phyloP scores from a whole-genome alignment of 371 early-diverging fungal genomes.

The Dichotomocladium elegans region DNA sequence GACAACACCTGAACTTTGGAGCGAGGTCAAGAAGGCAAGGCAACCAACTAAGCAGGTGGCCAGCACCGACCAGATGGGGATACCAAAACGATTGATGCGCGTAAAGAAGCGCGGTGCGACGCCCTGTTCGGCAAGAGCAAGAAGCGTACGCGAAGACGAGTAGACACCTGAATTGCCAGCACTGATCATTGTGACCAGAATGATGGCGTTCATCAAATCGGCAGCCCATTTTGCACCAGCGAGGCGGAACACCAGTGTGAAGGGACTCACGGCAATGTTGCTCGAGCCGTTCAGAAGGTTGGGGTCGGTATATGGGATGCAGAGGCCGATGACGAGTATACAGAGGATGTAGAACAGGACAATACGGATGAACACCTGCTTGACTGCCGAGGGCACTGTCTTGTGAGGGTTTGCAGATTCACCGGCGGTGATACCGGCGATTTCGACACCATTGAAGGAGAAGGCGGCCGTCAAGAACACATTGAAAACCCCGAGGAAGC shows the following conservation, averaged over 20 bases:
- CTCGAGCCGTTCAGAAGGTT: conserved; percentile 43
- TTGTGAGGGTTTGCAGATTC: conserved; percentile 69
- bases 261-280: conserved; percentile 61
- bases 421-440: conserved; percentile 73
- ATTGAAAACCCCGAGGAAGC: conserved; percentile 65
- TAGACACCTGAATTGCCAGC: conserved; percentile 82
- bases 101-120: conserved; percentile 65
- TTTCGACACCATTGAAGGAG: conserved; percentile 81
- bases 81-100: conserved; percentile 55
- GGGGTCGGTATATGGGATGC: conserved; percentile 61
- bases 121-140: conserved; percentile 66
- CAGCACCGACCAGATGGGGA: conserved; percentile 59
- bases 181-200: conserved; percentile 69
- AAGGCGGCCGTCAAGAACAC: conserved; percentile 81
- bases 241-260: conserved; percentile 67
- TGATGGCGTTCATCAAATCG: conserved; percentile 77
- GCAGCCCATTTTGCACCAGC: conserved; percentile 68
- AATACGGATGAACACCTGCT: conserved; percentile 73
- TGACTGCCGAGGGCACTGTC: conserved; percentile 72
- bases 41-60: conserved; percentile 61
- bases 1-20: conserved; percentile 62
- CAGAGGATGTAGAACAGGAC: conserved; percentile 72
- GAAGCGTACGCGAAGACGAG: conserved; percentile 69
- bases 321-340: conserved; percentile 70
- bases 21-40: conserved; percentile 51